Base-by-base conservation (phyloP, 352 stramenopile species). In the Pythium dissotocum region DNA sequence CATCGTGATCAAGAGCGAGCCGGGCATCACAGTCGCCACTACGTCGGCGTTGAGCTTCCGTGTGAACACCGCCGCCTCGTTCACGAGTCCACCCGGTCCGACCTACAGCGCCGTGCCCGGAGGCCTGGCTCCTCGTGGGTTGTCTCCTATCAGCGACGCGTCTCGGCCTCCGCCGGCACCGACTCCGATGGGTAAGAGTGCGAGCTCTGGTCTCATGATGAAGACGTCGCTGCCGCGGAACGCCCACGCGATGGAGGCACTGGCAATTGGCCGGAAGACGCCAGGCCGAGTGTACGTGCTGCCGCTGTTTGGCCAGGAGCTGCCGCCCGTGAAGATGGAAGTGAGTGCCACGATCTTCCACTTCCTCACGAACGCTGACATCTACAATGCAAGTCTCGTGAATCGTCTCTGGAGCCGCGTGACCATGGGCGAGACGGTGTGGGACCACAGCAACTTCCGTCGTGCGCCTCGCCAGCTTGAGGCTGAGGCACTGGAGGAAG, bases 321-420 rank as follows among this genome's bases (percentile, higher is more conserved):
- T 89, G 30, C 80, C 83, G 64, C 88, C 88, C 0, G 64, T 96
- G 59, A 81, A 90, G 49, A 83, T 65, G 55, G 72, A 73, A 12
- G 78, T 92, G 48, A 89, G 79, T 33, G 76, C 83, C 0, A 52
- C 68, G 24, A 92, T 96, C 61, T 88, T 91, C 65, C 67, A 78
- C 33, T 94, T 81, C 57, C 80, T 96, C 53, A 85, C 80, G 6
- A 91, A 91, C 51, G 76, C 78, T 0, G 88, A 94, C 32, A 52
- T 96, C 48, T 90, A 96, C 71, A 94, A 94, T 63, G 85, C 85
- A 9, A 94, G 85, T 42, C 77, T 96, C n/a, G 86, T 96, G 64
- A 93, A 76, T 65, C 85, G 79, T 30, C 68, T 96, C 21, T 96
- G 88, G 88, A 96, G 82, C 53, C 78, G 90, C 33, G 75, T 96